Conservation (phyloP, 139 green algal genomes). For the Tetraselmis striata region DNA sequence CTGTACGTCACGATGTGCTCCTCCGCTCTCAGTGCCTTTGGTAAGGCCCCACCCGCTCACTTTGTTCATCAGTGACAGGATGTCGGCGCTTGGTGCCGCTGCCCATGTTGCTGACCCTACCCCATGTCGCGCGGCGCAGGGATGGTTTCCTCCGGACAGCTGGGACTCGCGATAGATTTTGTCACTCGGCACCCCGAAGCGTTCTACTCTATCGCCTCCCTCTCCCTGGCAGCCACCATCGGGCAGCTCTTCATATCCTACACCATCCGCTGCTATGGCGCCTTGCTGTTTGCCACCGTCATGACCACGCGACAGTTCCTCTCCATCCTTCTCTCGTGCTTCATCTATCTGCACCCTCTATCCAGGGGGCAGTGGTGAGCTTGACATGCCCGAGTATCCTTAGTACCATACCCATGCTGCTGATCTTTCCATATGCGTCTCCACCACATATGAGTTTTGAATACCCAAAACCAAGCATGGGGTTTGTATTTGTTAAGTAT, state of each 20-base stretch:
- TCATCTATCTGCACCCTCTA: slow-evolving; percentile 80
- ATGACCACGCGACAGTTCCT: slow-evolving; percentile 93
- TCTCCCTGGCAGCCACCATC: slow-evolving; percentile 48
- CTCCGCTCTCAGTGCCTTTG: slow-evolving; percentile 38
- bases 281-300: slow-evolving; percentile 83
- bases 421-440: neutral
- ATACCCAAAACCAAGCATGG: no score
- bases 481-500: no score
- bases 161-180: slow-evolving; percentile 54
- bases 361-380: slow-evolving; percentile 52
- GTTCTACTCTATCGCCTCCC: slow-evolving; percentile 40
- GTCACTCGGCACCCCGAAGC: slow-evolving; percentile 44
- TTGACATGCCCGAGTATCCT: neutral
- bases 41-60: no score
- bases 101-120: no score
- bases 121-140: no score
- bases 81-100: no score
- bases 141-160: slow-evolving; percentile 43
- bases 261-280: slow-evolving; percentile 71
- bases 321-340: slow-evolving; percentile 81
- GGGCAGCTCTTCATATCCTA: slow-evolving; percentile 76
- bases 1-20: slow-evolving; percentile 74
- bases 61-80: no score
- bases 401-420: neutral
- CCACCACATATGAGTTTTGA: no score